phyloP scores from a whole-genome alignment of 352 stramenopile species.

The Phytophthora parvispora region DNA sequence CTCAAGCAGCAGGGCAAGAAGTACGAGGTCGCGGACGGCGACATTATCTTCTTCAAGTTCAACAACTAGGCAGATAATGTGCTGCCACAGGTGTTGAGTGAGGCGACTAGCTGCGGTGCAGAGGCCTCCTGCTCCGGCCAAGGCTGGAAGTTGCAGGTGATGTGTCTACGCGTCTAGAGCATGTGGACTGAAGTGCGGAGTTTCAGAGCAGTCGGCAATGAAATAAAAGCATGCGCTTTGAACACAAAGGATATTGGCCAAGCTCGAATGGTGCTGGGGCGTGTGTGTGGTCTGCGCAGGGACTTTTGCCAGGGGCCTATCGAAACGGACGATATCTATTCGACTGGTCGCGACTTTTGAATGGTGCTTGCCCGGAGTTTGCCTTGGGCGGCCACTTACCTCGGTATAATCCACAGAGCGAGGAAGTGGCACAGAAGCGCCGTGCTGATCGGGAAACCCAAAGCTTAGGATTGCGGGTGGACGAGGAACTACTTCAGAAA shows the following conservation, averaged over 20 bases:
- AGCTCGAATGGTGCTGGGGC: background rate
- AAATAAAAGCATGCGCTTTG: conserved; percentile 49
- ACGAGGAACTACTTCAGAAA: conserved; percentile 1
- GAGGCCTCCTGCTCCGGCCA: conserved; percentile 32
- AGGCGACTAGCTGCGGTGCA: conserved; percentile 10
- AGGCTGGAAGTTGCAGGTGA: conserved; percentile 94
- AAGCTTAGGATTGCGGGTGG: background rate
- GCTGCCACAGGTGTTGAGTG: conserved; percentile 25
- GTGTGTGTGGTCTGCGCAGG: conserved; percentile 8
- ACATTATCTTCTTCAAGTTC: conserved; percentile 95
- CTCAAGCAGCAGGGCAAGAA: conserved; percentile 93
- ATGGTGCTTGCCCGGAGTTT: conserved; percentile 9
- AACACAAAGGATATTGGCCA: conserved; percentile 24
- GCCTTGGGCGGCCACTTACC: background rate
- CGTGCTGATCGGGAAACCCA: background rate
- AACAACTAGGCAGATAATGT: conserved; percentile 84
- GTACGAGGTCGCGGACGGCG: conserved; percentile 90
- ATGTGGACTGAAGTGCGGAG: conserved; percentile 23
- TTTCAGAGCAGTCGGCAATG: conserved; percentile 25
- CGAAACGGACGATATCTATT: conserved; percentile 35
- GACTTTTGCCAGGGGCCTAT: background rate
- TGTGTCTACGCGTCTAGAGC: conserved; percentile 42
- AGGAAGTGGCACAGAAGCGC: background rate
- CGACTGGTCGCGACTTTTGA: conserved; percentile 45
- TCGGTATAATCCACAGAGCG: background rate